Evolutionary conservation across 352 stramenopile genomes (phyloP).

Genomic region (Globisporangium mamillatum): DNA sequence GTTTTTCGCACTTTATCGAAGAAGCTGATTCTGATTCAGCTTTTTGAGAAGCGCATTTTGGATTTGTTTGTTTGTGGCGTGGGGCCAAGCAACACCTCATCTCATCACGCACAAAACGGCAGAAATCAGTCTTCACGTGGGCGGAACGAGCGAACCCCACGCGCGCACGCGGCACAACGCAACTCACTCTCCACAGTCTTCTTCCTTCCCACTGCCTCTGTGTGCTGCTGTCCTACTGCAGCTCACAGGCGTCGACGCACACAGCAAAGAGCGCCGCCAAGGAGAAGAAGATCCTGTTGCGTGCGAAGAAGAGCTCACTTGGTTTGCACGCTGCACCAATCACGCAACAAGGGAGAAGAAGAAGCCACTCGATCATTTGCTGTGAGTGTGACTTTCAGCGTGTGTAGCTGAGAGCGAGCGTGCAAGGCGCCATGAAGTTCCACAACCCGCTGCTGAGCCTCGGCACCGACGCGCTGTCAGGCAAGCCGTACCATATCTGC

Average conservation of each 20-base stretch:
- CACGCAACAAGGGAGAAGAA: not conserved
- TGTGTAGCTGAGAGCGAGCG: not conserved
- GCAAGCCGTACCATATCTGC: slow-evolving; percentile 84
- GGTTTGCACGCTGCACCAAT: not conserved
- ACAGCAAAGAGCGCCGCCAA: not conserved
- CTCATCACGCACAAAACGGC: not conserved
- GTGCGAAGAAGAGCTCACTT: not conserved
- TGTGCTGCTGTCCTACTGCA: not conserved
- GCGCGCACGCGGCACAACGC: not conserved
- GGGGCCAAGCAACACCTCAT: not conserved
- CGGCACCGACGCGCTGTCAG: slow-evolving; percentile 78
- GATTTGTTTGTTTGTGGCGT: slow-evolving; percentile 1
- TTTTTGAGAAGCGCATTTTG: not conserved
- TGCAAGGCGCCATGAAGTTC: slow-evolving; percentile 46
- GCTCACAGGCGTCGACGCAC: not conserved
- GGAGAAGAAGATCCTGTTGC: not conserved
- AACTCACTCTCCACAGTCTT: not conserved
- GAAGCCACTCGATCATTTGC: not conserved
- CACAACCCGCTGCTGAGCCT: slow-evolving; percentile 76
- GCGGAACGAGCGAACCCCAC: not conserved
- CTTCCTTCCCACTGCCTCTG: not conserved
- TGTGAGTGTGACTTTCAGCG: not conserved
- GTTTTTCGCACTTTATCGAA: not conserved
- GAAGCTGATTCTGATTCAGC: slow-evolving; percentile 1
- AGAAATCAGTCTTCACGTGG: not conserved